Percentiles rank a stretch among this genome's conserved stretches.
phyloP scores from a whole-genome alignment of 345 rosid species.

The Odontarrhena argentea region DNA sequence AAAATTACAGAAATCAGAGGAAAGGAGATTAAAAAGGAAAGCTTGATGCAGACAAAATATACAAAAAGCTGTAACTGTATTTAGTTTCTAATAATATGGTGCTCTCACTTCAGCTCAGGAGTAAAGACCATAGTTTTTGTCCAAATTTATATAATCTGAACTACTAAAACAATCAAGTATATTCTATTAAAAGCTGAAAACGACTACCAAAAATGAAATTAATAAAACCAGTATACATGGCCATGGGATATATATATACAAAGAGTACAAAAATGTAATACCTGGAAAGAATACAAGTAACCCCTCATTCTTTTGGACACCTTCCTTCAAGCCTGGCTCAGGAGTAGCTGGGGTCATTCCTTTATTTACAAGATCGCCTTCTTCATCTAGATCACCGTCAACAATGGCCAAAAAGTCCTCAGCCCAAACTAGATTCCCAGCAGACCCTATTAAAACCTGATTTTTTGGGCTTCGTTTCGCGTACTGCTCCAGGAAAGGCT shows the following conservation, averaged over 20 bases:
- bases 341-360: conserved; percentile 55
- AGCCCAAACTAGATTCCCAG: conserved; percentile 69
- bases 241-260: background rate
- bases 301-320: conserved; percentile 70
- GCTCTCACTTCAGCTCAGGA: conserved; percentile 18
- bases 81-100: background rate
- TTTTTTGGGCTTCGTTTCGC: conserved; percentile 72
- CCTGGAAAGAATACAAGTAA: conserved; percentile 96
- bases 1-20: conserved; percentile 10
- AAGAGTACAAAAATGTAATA: conserved; percentile 35
- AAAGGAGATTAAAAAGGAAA: background rate
- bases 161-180: background rate
- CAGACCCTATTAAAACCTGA: conserved; percentile 85
- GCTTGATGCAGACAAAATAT: conserved; percentile 3
- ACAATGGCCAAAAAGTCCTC: conserved; percentile 86
- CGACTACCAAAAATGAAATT: conserved; percentile 14
- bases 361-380: conserved; percentile 78
- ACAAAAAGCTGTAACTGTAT: too few relatives aligned
- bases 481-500: conserved; percentile 88
- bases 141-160: background rate
- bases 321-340: conserved; percentile 48
- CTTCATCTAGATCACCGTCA: conserved; percentile 79
- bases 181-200: background rate
- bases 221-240: background rate
- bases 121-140: background rate